These are phyloP conservation scores for Tuber brumale DNA, from an alignment of 495 filamentous ascomycete genomes.

Conservation along the genomic window DNA sequence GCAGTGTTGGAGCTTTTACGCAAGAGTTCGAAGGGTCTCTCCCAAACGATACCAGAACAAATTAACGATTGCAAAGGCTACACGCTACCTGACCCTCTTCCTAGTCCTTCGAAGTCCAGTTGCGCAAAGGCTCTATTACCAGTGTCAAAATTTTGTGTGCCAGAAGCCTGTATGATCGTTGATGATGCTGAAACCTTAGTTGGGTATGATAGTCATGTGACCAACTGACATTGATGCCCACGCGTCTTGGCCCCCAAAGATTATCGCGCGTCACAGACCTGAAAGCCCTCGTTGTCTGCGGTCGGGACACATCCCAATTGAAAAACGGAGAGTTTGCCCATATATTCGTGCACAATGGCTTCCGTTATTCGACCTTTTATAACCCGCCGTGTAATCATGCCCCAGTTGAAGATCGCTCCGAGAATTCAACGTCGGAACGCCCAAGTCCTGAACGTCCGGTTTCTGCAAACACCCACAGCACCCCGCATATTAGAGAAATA, in stretches of 20 bases:
- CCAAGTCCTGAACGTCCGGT: conserved; percentile 84
- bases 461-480: conserved; percentile 56
- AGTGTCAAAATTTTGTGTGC: no score
- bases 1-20: no score
- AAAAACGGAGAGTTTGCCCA: background rate
- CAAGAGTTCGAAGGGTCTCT: no score
- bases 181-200: no score
- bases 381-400: conserved; percentile 19
- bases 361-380: conserved; percentile 25
- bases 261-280: background rate
- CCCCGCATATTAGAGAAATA: conserved; percentile 75
- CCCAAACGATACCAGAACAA: no score
- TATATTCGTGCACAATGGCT: conserved; percentile 11
- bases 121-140: no score
- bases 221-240: background rate
- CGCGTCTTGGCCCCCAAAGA: background rate
- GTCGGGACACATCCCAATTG: background rate
- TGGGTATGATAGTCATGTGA: background rate
- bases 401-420: conserved; percentile 11
- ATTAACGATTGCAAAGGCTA: no score
- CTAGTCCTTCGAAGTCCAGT: no score
- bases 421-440: conserved; percentile 72
- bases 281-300: background rate
- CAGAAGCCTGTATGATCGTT: no score
- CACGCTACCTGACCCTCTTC: no score